phyloP scores from a whole-genome alignment of 768 basidiomycete species.

The Fibroporia radiculosa region DNA sequence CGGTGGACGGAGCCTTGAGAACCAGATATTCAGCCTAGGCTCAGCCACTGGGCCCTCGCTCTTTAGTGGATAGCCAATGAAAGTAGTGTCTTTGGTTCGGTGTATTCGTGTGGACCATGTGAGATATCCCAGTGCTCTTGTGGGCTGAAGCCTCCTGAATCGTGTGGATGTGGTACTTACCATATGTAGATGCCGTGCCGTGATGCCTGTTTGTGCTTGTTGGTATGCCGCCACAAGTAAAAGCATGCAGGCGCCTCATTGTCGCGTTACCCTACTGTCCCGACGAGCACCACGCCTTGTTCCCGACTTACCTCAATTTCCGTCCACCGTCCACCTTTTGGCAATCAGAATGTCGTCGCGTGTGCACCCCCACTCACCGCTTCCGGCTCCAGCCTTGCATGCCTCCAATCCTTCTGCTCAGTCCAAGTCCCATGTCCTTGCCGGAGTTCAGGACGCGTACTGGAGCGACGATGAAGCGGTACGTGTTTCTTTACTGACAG shows the following conservation, averaged over 20 bases:
- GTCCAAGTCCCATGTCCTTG: slow-evolving; percentile 79
- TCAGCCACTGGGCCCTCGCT: too few relatives aligned
- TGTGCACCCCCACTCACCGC: slow-evolving; percentile 51
- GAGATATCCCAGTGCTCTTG: too few relatives aligned
- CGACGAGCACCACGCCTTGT: too few relatives aligned
- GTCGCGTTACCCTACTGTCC: slow-evolving; percentile 19
- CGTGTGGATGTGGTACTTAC: neutral
- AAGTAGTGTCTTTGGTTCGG: too few relatives aligned
- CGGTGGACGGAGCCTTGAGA: too few relatives aligned
- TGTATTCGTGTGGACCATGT: too few relatives aligned
- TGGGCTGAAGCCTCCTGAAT: neutral
- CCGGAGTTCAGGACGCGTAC: slow-evolving; percentile 93
- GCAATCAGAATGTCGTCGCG: slow-evolving; percentile 53
- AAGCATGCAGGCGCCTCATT: slow-evolving; percentile 19
- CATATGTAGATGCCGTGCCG: neutral
- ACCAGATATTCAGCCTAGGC: too few relatives aligned
- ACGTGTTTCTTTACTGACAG: slow-evolving; percentile 21
- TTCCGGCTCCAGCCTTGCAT: slow-evolving; percentile 70
- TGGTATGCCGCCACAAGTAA: slow-evolving; percentile 16
- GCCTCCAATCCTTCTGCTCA: slow-evolving; percentile 64
- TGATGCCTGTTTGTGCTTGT: slow-evolving; percentile 19
- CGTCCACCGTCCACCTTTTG: too few relatives aligned
- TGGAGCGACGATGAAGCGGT: slow-evolving; percentile 92
- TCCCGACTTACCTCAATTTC: neutral
- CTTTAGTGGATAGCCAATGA: too few relatives aligned